Base-by-base conservation (phyloP, 129 eudicot species). In the Chrysanthemum seticuspe region DNA sequence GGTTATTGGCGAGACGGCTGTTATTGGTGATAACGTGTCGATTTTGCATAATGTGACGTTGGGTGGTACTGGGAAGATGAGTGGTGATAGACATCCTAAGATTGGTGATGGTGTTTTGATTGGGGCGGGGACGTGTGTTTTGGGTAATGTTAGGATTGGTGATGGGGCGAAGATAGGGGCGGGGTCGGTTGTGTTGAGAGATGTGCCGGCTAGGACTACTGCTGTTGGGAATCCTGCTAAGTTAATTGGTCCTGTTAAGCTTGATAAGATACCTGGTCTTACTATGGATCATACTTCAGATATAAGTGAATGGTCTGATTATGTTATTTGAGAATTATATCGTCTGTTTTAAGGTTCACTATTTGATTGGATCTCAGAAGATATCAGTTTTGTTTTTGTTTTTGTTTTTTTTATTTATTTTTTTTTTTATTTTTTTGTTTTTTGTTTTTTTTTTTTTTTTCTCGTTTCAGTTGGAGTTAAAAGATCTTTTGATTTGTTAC, bases 271-370 rank as follows among this genome's bases (percentile, higher is more conserved):
- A 57, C 98, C 98, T 62, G 87, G 96, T 64, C 85, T 89, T 63
- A 92, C 98, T 48, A 92, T 92, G 98, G 98, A 92, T 68, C 98
- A 92, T 78, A 89, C 96, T 67, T 92, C 88, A 40, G 83, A 92
- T 80, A 89, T 92, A 19, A 76, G 73, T 36, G 82, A 85, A 34
- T 90, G 96, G 96, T 90, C 91, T 79, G 94, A 90, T 80, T 90
- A 90, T 71, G 81, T 90, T 40, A 90, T 90, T 44, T 90, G 75
- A 49, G 13, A 12, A 53, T 70, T 70, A 27, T 62, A 6, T 27
- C 49, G 61, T 49, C 61, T 62, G 15, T 73, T 60, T 13, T 9
- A 68, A 49, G 72, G 18, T 67, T 53, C 58, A 53, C 58, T 53
- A 53, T 53, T 14, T 53, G 58, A 53, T 53, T 13, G 58, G 18